These are phyloP conservation scores for Canna indica DNA, from an alignment of 176 grass and related monocot genomes.

Conservation along the genomic window DNA sequence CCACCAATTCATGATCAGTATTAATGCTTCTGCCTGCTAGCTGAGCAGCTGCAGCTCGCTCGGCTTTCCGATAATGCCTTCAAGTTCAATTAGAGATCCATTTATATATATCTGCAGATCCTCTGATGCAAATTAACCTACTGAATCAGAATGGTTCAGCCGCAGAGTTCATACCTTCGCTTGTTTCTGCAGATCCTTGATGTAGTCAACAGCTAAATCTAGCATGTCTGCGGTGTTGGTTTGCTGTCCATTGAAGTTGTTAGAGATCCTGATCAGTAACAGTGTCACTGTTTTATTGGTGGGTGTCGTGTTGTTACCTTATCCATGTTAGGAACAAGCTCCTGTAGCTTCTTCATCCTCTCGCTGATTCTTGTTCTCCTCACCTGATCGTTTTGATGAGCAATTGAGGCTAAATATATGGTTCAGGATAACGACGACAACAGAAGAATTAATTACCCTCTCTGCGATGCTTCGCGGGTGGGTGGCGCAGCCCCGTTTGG, in stretches of 20 bases:
- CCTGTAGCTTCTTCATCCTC: slow-evolving; percentile 89
- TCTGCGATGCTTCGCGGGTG: slow-evolving; percentile 98
- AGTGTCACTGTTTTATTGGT: neutral
- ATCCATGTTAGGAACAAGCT: slow-evolving; percentile 97
- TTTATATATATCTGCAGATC: too few species aligned
- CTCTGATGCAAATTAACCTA: too few species aligned
- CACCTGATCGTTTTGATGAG: slow-evolving; percentile 32
- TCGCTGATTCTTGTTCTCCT: slow-evolving; percentile 93
- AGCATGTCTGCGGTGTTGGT: slow-evolving; percentile 97
- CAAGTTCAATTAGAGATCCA: neutral
- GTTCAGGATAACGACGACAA: neutral
- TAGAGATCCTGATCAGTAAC: too few species aligned
- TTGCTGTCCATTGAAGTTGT: slow-evolving; percentile 43
- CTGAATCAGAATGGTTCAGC: neutral
- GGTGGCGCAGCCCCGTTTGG: slow-evolving; percentile 85
- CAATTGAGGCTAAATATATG: neutral
- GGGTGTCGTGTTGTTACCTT: slow-evolving; percentile 42
- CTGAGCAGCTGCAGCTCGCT: neutral
- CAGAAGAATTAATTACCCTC: slow-evolving; percentile 38
- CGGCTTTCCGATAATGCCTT: slow-evolving; percentile 4
- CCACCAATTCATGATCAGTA: neutral
- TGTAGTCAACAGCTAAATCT: slow-evolving; percentile 93
- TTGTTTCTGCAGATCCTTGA: slow-evolving; percentile 94
- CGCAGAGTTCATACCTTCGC: slow-evolving; percentile 46
- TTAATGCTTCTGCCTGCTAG: neutral